Base-by-base conservation (phyloP, 495 filamentous ascomycete species). In the Lasiosphaeria hispida region DNA sequence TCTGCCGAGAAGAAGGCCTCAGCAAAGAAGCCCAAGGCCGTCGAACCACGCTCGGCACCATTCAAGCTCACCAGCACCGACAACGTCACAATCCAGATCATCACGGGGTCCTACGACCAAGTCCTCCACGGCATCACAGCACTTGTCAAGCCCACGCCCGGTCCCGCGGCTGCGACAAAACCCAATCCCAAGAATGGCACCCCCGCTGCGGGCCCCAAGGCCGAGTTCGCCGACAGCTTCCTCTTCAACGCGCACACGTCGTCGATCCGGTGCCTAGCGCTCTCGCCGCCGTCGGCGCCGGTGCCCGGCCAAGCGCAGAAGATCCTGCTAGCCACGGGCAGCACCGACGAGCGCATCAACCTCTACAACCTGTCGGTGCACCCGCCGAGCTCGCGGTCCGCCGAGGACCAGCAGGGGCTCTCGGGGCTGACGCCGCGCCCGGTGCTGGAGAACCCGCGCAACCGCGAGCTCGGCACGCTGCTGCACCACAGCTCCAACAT, bases 101-200 rank as follows among this genome's bases (percentile, higher is more conserved):
- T 97, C 48, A 89, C 91, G 17, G 94, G 94, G 14, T 96, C 92
- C 57, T 99, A 99, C 75, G 94, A 99, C 67, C 85, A 91, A 55
- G 84, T 93, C 41, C 81, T 99, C 41, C 94, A 99, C 72, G 95
- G 95, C 60, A 80, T 97, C 67, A 90, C 89, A 1, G 92, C 87
- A 6, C 83, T 83, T 0, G 77, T 96, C 51, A 77, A 80, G 2
- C 57, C 53, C 7, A 61, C 64, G 8, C 67, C 70, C 17, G 58
- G 37, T 15, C 9, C 39, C 2, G 18, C 37, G 9, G 10, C 18
- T 0, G 35, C 53, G 1, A 51, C 30, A 59, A 61, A 54, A 48
- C 30, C 40, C 52, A 67, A 55, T 52, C 39, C 50, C 39, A 58
- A 63, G 49, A 59, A 53, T 34, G 41, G 50, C 36, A n/a, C 36